Percentiles rank a stretch among this genome's conserved stretches.
These are phyloP conservation scores for Sporothrix brunneoviolacea DNA, from an alignment of 2,329 filamentous ascomycete genomes.

Conservation along the genomic window DNA sequence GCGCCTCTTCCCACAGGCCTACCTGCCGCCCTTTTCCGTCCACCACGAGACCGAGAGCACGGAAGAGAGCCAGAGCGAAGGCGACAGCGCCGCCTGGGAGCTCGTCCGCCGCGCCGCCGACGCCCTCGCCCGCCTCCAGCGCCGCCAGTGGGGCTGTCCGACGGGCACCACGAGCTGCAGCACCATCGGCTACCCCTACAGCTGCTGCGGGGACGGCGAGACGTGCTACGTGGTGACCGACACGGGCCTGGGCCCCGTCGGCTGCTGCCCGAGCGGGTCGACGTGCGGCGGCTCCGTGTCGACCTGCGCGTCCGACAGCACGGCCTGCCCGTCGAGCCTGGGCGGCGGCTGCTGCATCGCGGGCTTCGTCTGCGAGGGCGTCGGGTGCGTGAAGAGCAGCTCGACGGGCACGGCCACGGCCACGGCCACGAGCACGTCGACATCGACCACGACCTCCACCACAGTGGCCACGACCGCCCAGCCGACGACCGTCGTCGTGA, in stretches of 20 bases:
- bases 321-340: slow-evolving; percentile 55
- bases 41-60: slow-evolving; percentile 30
- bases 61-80: slow-evolving; percentile 9
- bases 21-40: slow-evolving; percentile 45
- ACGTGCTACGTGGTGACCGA: slow-evolving; percentile 60
- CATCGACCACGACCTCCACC: slow-evolving; percentile 34
- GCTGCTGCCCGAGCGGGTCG: slow-evolving; percentile 64
- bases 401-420: slow-evolving; percentile 24
- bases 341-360: slow-evolving; percentile 73
- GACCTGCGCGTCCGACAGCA: slow-evolving; percentile 54
- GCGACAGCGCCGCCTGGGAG: slow-evolving; percentile 18
- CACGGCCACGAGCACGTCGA: slow-evolving; percentile 21
- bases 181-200: slow-evolving; percentile 58
- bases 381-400: slow-evolving; percentile 52
- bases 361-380: slow-evolving; percentile 61
- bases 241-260: slow-evolving; percentile 59
- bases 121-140: slow-evolving; percentile 42
- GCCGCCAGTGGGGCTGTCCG: slow-evolving; percentile 60
- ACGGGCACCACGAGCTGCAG: slow-evolving; percentile 58
- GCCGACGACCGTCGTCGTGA: slow-evolving; percentile 37
- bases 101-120: slow-evolving; percentile 39
- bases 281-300: slow-evolving; percentile 58
- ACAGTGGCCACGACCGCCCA: slow-evolving; percentile 28
- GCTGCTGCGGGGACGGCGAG: slow-evolving; percentile 63
- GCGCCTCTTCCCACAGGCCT: slow-evolving; percentile 22